Conservation (phyloP, 306 rosid species). For the Malus asiatica region DNA sequence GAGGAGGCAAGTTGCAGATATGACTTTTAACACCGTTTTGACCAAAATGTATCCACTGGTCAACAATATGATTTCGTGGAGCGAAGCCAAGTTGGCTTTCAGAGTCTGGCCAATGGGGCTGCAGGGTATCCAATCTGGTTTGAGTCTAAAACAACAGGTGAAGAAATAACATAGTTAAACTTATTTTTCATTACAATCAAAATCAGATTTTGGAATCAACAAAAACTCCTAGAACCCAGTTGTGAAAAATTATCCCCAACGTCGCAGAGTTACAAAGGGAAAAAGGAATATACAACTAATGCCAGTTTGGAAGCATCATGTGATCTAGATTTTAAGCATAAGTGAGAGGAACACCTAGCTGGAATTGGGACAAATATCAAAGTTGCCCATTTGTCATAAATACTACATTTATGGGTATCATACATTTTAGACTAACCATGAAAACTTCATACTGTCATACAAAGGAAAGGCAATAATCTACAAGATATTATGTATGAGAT, state of each 20-base stretch:
- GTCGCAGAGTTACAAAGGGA: too few relatives aligned
- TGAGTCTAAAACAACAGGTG: not conserved
- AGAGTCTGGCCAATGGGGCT: too few relatives aligned
- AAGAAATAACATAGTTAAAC: not conserved
- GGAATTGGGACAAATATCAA: not conserved
- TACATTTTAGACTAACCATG: not conserved
- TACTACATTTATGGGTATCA: not conserved
- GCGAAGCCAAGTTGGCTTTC: too few relatives aligned
- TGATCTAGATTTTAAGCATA: not conserved
- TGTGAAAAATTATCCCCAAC: too few relatives aligned
- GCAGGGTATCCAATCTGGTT: not conserved
- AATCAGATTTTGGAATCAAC: not conserved
- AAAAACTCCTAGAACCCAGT: not conserved
- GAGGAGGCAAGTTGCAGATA: too few relatives aligned
- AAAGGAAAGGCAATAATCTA: not conserved
- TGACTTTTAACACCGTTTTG: too few relatives aligned
- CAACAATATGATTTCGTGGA: too few relatives aligned
- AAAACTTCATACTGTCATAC: not conserved
- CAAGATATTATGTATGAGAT: not conserved
- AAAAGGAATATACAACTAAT: conserved; percentile 2
- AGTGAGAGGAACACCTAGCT: not conserved
- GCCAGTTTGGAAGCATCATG: not conserved
- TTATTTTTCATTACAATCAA: not conserved
- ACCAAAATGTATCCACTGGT: too few relatives aligned
- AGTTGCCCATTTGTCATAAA: not conserved